Evolutionary conservation across 768 basidiomycete species (phyloP), one percentile per base, ranked within the genome.

Genomic region (Lactarius sp.): DNA sequence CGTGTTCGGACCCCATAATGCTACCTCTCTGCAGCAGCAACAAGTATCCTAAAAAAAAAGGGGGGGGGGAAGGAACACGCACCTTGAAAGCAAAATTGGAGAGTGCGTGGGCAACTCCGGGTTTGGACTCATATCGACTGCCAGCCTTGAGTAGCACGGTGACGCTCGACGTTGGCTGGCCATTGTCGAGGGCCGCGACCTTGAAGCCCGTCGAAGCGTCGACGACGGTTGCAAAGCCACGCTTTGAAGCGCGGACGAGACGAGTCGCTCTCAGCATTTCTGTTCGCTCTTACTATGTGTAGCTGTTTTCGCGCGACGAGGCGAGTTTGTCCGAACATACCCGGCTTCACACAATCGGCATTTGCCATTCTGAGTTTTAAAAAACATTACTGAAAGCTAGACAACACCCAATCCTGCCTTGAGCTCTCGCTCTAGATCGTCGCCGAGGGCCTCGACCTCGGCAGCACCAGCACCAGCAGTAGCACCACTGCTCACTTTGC

Each of bases 61-160:
- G n/a, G n/a, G 33, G 7, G 8, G 18, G 4, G 2, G 14, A 55
- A 44, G 2, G 55, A 31, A 51, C 34, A 72, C 85, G 53, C 69
- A 98, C 96, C 90, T 97, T 98, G 87, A 96, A 98, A 64, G 94
- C 89, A 83, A 94, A 98, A 85, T 94, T 95, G 83, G 97, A 97
- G 76, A 98, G 82, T 65, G 85, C 88, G 79, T 96, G 92, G 2
- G 96, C 94, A 62, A 94, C 85, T 70, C 96, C 96, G 49, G 93
- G 85, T 73, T 88, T 88, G 66, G 85, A 76, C 80, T 99, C 90
- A 74, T 85, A 94, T 71, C 97, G 81, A 72, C 86, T 86, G 59
- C 96, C 96, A 60, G 92, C 96, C 76, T 94, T 96, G 75, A 97
- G 85, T 66, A 96, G 83, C 71, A 98, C 80, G 55, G 94, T 93